Base-by-base conservation (phyloP, 2,329 filamentous ascomycete genomes). In the Hypomyces perniciosus region DNA sequence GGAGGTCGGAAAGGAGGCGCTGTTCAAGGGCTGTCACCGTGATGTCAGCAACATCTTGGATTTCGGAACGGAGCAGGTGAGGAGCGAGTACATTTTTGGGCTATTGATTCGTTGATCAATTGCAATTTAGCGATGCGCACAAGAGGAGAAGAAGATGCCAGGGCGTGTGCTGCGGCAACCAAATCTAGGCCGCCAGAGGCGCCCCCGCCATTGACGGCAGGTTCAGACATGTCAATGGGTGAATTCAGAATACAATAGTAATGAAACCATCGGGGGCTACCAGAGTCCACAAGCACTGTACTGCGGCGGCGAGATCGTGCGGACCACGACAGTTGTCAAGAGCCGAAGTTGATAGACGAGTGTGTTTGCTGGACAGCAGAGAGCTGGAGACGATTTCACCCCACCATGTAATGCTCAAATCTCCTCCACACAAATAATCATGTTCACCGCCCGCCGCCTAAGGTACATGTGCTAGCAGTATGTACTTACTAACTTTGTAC, bases 121-220 rank as follows among this genome's bases (percentile, higher is more conserved):
- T 75, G 76, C 54, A 87, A 67, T 59, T 78, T 75, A 47, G 74
- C 64, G 57, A 80, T 77, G 44, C 84, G 77, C 20, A 68, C 60
- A 33, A 71, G 68, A 10, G 83, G 85, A 6, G 84, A 86, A 43
- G 84, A 85, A 39, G 82, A 84, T 46, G 74, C 72, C 54, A 86
- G 68, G 46, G 75, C 77, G 44, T 70, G 67, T 60, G 72, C 76
- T 48, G 71, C 71, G 53, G 72, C 68, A 48, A 66, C 66, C 58
- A 80, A 67, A 66, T 84, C 77, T 56, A 83, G 66, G 58, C 63
- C 62, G 58, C 67, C 62, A 55, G 66, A 59, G 45, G 56, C 44
- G 57, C 58, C 61, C 51, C 73, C 71, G 73, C 73, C 76, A 76
- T 79, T 52, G 37, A 45, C 57, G 49, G 57, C 56, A 50, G 59